Conservation (phyloP, 2,329 filamentous ascomycete genomes). For the Fragosphaeria purpurea region DNA sequence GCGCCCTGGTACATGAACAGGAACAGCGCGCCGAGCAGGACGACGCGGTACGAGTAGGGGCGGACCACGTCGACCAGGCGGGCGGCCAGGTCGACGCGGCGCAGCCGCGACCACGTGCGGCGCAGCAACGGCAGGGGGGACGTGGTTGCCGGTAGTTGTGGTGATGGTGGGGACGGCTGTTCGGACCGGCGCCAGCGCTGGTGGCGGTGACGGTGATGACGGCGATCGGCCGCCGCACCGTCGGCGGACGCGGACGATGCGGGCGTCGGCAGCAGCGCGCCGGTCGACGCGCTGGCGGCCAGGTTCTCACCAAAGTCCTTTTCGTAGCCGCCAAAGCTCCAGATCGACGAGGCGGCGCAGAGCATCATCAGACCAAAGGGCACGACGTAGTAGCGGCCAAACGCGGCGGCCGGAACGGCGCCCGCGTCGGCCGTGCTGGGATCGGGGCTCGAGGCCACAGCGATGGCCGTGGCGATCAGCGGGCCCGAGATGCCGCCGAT, state of each 20-base stretch:
- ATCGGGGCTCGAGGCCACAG: slow-evolving; percentile 41
- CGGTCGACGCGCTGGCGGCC: neutral
- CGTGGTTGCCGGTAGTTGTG: slow-evolving; percentile 2
- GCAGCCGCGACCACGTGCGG: neutral
- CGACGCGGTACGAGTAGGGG: slow-evolving; percentile 43
- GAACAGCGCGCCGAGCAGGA: slow-evolving; percentile 67
- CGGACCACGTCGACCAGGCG: slow-evolving; percentile 34
- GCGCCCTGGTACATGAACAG: slow-evolving; percentile 81
- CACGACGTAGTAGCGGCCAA: slow-evolving; percentile 58
- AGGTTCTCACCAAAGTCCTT: slow-evolving; percentile 33
- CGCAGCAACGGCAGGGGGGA: neutral
- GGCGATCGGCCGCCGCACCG: neutral
- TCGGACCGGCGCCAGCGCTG: slow-evolving; percentile 11
- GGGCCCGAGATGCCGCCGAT: slow-evolving; percentile 58
- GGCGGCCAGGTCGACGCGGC: neutral
- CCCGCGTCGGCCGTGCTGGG: slow-evolving; percentile 1
- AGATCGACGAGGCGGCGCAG: slow-evolving; percentile 49
- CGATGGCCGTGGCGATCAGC: slow-evolving; percentile 64
- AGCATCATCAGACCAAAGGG: slow-evolving; percentile 46
- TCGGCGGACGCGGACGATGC: neutral
- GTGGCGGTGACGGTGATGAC: neutral
- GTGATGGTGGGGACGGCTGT: neutral
- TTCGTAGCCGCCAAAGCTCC: slow-evolving; percentile 63
- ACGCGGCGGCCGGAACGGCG: slow-evolving; percentile 2
- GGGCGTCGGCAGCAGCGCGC: slow-evolving; percentile 23